Evolutionary conservation across 2,329 filamentous ascomycete genomes (phyloP).

Genomic region (Cercospora sesami): DNA sequence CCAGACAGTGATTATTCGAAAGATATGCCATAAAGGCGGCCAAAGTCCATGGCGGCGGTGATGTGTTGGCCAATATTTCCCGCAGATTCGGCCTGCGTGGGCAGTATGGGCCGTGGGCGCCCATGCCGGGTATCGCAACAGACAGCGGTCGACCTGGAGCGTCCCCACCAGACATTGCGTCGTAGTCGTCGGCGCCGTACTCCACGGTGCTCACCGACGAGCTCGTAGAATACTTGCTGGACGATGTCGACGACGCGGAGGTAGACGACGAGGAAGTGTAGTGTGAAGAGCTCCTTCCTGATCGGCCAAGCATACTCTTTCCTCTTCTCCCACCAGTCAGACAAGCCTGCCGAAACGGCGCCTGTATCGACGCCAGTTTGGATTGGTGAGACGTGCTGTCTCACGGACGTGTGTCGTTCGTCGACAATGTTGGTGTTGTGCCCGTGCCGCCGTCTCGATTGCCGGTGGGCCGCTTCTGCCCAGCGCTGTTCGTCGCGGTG

Average conservation of each 20-base stretch:
- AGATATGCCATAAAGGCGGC: slow-evolving; percentile 94
- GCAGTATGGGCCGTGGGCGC: slow-evolving; percentile 53
- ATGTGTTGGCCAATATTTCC: slow-evolving; percentile 84
- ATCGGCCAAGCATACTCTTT: slow-evolving; percentile 32
- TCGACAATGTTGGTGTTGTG: not conserved
- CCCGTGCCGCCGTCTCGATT: not conserved
- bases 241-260: slow-evolving; percentile 30
- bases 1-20: slow-evolving; percentile 94
- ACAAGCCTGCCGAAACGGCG: slow-evolving; percentile 36
- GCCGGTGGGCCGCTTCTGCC: not conserved
- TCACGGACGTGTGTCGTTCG: slow-evolving; percentile 22
- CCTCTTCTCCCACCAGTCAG: slow-evolving; percentile 24
- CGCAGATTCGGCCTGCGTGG: slow-evolving; percentile 70
- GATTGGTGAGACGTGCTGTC: slow-evolving; percentile 29
- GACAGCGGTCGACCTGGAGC: slow-evolving; percentile 49
- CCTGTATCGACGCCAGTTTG: slow-evolving; percentile 40
- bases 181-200: slow-evolving; percentile 51
- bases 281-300: slow-evolving; percentile 35
- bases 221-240: slow-evolving; percentile 30
- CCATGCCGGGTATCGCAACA: slow-evolving; percentile 49
- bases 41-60: slow-evolving; percentile 84
- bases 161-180: slow-evolving; percentile 48
- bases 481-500: not conserved
- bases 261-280: slow-evolving; percentile 33
- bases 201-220: slow-evolving; percentile 34